Conservation (phyloP, 305 asterid genomes). For the Solanum chacoense region DNA sequence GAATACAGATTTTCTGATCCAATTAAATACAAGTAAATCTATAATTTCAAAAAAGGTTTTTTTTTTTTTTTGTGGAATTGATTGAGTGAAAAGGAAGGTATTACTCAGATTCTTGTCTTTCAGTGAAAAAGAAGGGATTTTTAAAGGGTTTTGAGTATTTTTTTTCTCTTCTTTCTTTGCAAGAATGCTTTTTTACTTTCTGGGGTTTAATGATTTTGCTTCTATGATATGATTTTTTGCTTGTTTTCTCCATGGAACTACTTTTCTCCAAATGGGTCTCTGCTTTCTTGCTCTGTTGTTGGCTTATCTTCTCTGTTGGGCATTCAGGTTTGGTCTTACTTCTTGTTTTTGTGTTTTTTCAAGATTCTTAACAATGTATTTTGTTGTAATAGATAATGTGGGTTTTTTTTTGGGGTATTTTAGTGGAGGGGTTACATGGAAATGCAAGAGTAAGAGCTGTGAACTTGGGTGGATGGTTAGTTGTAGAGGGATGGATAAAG, state of each 20-base stretch:
- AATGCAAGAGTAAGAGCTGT: constrained; percentile 61
- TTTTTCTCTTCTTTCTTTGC: neutral
- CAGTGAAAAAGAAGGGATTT: constrained; percentile 9
- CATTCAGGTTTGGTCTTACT: constrained; percentile 36
- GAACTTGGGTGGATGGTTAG: constrained; percentile 87
- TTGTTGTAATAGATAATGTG: neutral
- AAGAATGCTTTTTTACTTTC: neutral
- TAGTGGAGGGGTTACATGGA: constrained; percentile 52
- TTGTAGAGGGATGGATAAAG: constrained; percentile 75
- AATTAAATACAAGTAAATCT: constrained; percentile 11
- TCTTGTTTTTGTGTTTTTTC: neutral
- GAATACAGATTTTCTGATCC: constrained; percentile 15
- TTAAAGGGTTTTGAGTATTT: neutral
- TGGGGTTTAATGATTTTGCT: constrained; percentile 11
- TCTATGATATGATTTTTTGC: constrained; percentile 17
- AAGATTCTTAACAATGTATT: neutral
- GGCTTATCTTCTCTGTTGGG: constrained; percentile 34
- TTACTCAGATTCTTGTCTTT: constrained; percentile 15
- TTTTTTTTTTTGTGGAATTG: neutral
- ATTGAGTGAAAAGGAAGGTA: constrained; percentile 36
- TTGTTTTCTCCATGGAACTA: constrained; percentile 32
- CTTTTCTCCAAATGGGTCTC: constrained; percentile 36
- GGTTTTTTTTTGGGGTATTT: neutral
- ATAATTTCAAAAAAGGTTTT: neutral
- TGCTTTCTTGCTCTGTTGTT: constrained; percentile 34